phyloP scores from a whole-genome alignment of 768 basidiomycete species.

The Pulveroboletus sp. region DNA sequence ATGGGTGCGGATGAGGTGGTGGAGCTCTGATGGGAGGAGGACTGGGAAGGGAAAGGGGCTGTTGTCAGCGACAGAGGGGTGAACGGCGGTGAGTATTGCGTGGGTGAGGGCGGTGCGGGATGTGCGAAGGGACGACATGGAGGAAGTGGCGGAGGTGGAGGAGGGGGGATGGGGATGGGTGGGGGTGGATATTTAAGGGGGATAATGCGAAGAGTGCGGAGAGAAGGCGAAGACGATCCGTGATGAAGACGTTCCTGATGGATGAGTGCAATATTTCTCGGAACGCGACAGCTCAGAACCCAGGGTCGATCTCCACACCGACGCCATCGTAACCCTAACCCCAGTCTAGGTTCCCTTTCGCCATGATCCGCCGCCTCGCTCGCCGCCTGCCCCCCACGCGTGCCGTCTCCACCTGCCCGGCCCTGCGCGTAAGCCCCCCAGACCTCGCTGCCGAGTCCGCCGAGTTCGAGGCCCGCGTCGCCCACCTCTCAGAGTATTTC shows the following conservation, averaged over 20 bases:
- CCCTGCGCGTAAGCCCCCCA: conserved; percentile 55
- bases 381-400: conserved; percentile 27
- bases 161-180: too few relatives aligned
- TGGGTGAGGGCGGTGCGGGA: conserved; percentile 48
- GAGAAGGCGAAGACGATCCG: conserved; percentile 12
- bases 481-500: conserved; percentile 70
- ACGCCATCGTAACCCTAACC: conserved; percentile 32
- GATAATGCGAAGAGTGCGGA: conserved; percentile 24
- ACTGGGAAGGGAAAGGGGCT: conserved; percentile 19
- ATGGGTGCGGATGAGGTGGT: conserved; percentile 47
- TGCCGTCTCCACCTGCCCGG: conserved; percentile 39
- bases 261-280: background rate
- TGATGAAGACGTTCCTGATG: background rate
- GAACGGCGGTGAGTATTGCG: conserved; percentile 47
- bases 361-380: conserved; percentile 22
- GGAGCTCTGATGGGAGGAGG: conserved; percentile 48
- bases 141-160: background rate
- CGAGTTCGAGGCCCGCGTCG: conserved; percentile 58
- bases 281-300: conserved; percentile 12
- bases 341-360: conserved; percentile 28
- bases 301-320: conserved; percentile 13
- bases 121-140: conserved; percentile 29
- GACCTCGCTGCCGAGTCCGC: conserved; percentile 53
- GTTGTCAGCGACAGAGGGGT: conserved; percentile 39
- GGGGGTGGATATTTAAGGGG: conserved; percentile 5